These are phyloP conservation scores for Talaromyces proteolyticus DNA, from an alignment of 495 filamentous ascomycete genomes.

Conservation along the genomic window DNA sequence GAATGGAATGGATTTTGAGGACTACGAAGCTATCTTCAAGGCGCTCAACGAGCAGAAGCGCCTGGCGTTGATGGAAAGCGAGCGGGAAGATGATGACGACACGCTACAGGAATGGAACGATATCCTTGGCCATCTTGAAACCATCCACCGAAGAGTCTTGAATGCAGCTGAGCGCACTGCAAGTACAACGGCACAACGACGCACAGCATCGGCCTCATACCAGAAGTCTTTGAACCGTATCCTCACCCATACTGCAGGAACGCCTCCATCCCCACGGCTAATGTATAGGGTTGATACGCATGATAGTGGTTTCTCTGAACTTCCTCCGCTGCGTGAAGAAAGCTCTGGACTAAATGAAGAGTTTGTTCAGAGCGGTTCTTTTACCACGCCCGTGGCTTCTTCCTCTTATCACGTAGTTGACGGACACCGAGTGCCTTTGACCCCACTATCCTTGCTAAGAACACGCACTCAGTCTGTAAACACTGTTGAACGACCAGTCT, in stretches of 20 bases:
- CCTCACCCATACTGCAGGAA: neutral
- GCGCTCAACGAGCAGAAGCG: constrained; percentile 3
- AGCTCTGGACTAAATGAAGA: neutral
- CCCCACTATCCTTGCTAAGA: neutral
- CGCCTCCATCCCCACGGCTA: neutral
- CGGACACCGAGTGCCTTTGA: neutral
- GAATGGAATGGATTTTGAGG: neutral
- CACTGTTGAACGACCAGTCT: neutral
- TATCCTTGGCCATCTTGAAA: constrained; percentile 2
- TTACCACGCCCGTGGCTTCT: neutral
- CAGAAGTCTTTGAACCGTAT: constrained; percentile 3
- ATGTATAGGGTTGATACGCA: neutral
- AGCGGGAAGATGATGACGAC: constrained; percentile 1
- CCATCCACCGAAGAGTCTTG: neutral
- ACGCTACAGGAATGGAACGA: constrained; percentile 4
- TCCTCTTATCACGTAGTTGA: neutral
- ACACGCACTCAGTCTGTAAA: neutral
- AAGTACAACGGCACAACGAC: constrained; percentile 4
- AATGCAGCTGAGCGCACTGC: constrained; percentile 4
- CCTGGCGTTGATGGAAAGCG: neutral
- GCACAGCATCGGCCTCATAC: neutral
- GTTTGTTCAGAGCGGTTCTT: neutral
- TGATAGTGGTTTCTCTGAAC: constrained; percentile 5
- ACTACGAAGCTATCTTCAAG: neutral
- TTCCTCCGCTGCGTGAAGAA: constrained; percentile 4